Base-by-base conservation (phyloP, 257 asterid species). In the Solanum appendiculatum region DNA sequence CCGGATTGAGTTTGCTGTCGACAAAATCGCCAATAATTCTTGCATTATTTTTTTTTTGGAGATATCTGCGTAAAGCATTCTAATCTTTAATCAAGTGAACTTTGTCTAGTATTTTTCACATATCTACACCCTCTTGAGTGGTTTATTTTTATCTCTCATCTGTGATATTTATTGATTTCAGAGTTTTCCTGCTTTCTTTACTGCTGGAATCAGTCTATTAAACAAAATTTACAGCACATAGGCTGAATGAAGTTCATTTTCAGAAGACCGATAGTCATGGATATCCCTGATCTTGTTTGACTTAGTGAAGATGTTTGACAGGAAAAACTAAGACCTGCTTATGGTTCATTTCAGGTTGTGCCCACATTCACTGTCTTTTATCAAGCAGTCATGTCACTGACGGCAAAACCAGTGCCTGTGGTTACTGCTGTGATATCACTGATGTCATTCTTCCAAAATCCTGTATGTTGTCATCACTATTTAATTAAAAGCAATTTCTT, bases 391-490 rank as follows among this genome's bases (percentile, higher is more conserved):
- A 89, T 95, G 84, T 95, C 99, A 83, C 93, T 91, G 25, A 88
- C 73, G 86, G 90, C 93, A 44, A 96, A 92, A 92, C 99, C 99
- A 51, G 87, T 96, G 84, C 98, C 96, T 48, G 93, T 95, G 90
- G 87, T 92, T 88, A 86, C 94, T 88, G 97, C 98, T 63, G 95
- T 92, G 88, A 89, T 91, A 87, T 97, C 99, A 31, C 90, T 95
- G 89, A 92, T 93, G 74, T 97, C 99, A 36, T 95, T 90, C 92
- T 91, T 91, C 88, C 93, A 87, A 69, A 81, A 93, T 90, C 87
- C 91, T 82, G 99, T 97, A 95, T 86, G 98, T 40, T 86, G 69
- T 87, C 31, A 86, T 86, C 85, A 82, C 86, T 80, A 51, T 39
- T 16, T 23, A 84, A 25, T 46, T 44, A 29, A 80, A 80, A 29